A percentile compares a stretch with the other conserved stretches of the same genome.
phyloP scores from a whole-genome alignment of 768 basidiomycete species.

The Sporobolomyces pararoseus region DNA sequence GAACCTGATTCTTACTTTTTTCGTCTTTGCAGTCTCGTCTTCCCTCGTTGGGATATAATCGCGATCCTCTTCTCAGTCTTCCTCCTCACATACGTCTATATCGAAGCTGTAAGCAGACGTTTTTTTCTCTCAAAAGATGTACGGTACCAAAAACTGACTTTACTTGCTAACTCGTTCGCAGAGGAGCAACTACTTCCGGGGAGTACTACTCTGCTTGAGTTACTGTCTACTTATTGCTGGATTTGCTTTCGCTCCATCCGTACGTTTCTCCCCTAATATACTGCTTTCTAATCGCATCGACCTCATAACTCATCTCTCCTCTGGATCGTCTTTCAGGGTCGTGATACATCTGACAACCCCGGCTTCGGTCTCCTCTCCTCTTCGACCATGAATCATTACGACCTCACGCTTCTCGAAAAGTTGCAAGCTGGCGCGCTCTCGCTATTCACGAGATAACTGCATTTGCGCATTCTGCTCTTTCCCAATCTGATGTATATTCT shows the following conservation, averaged over 20 bases:
- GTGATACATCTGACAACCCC: conserved; percentile 32
- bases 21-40: conserved; percentile 66
- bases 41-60: conserved; percentile 97
- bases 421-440: conserved; percentile 11
- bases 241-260: conserved; percentile 54
- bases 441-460: conserved; percentile 22
- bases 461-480: not conserved
- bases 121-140: not conserved
- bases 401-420: not conserved
- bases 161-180: not conserved
- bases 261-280: too few relatives aligned
- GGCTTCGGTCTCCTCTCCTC: conserved; percentile 5
- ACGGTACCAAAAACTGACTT: not conserved
- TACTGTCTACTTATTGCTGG: conserved; percentile 87
- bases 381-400: not conserved
- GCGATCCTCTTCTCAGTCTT: conserved; percentile 93
- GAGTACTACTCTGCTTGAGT: conserved; percentile 91
- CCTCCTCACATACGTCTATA: conserved; percentile 96
- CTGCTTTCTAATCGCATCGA: not conserved
- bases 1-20: not conserved
- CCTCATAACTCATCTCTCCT: too few relatives aligned
- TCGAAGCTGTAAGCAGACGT: conserved; percentile 62
- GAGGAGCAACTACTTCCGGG: conserved; percentile 79
- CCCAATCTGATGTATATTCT: not conserved
- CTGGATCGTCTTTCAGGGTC: conserved; percentile 4